phyloP scores from a whole-genome alignment of 768 basidiomycete genomes.

The Tulasnella sp. region DNA sequence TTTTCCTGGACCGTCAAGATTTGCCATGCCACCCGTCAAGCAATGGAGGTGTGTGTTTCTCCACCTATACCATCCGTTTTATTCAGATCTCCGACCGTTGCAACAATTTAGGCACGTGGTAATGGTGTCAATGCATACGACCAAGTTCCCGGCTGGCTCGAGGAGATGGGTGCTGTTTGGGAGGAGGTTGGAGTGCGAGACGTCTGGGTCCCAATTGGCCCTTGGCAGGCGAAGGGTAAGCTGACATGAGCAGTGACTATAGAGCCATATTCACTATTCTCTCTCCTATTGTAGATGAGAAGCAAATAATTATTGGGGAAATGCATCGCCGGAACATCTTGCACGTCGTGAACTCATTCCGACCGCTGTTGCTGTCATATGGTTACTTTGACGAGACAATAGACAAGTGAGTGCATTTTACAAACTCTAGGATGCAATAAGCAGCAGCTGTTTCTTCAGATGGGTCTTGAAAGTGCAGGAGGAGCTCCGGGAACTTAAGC shows the following conservation, averaged over 20 bases:
- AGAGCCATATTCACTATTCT: not conserved
- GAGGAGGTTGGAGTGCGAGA: not conserved
- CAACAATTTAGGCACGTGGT: not conserved
- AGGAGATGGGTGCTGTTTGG: not conserved
- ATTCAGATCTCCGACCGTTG: not conserved
- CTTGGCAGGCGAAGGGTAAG: slow-evolving; percentile 1
- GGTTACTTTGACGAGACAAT: slow-evolving; percentile 13
- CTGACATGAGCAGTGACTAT: not conserved
- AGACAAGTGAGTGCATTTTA: not conserved
- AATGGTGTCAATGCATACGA: not conserved
- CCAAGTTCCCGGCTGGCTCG: not conserved
- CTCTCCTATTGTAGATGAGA: not conserved
- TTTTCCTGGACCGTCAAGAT: not conserved
- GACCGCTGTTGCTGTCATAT: not conserved
- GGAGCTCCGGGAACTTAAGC: not conserved
- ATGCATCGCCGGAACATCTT: not conserved
- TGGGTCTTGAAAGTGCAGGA: not conserved
- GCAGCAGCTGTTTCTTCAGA: not conserved
- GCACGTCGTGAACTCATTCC: not conserved
- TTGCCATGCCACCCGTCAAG: not conserved
- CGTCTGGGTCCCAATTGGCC: not conserved
- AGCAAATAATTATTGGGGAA: not conserved
- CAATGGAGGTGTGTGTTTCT: not conserved
- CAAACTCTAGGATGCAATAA: not conserved
- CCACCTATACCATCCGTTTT: not conserved